Percentiles rank a stretch among this genome's conserved stretches.
phyloP scores from a whole-genome alignment of 768 basidiomycete species.

The Rhodosporidiobolus sp. region DNA sequence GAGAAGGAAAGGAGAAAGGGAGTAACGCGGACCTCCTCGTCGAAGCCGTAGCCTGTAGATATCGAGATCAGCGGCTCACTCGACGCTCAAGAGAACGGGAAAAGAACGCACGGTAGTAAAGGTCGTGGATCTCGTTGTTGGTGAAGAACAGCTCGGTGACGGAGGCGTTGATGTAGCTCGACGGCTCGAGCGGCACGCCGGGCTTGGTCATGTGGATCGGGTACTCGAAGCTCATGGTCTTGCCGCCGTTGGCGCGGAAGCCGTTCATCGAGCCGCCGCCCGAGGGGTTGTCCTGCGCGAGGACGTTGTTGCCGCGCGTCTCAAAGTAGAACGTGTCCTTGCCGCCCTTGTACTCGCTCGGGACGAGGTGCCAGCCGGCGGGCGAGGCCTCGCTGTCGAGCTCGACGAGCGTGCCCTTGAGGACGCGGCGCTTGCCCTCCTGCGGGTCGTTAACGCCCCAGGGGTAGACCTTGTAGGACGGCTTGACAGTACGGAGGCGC shows the following conservation, averaged over 20 bases:
- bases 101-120: conserved; percentile 44
- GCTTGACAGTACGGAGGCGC: conserved; percentile 7
- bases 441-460: conserved; percentile 47
- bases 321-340: conserved; percentile 59
- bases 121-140: conserved; percentile 53
- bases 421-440: conserved; percentile 34
- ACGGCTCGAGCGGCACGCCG: conserved; percentile 57
- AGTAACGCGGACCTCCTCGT: conserved; percentile 65
- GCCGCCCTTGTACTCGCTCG: conserved; percentile 50
- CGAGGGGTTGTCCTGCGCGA: conserved; percentile 91
- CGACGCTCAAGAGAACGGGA: too few species aligned
- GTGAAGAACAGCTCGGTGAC: conserved; percentile 57
- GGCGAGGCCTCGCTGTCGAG: conserved; percentile 62
- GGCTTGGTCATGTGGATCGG: conserved; percentile 62
- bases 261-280: conserved; percentile 68
- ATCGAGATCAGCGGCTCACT: too few species aligned
- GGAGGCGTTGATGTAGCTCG: conserved; percentile 79
- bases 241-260: conserved; percentile 70
- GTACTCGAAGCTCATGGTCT: conserved; percentile 62
- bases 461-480: conserved; percentile 48
- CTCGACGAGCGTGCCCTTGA: conserved; percentile 34
- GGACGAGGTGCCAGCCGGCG: conserved; percentile 85
- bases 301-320: conserved; percentile 66
- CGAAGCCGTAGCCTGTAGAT: conserved; percentile 69
- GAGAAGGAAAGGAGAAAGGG: too few species aligned